These are phyloP conservation scores for Calycina marina DNA, from an alignment of 2,329 filamentous ascomycete genomes.

Conservation along the genomic window DNA sequence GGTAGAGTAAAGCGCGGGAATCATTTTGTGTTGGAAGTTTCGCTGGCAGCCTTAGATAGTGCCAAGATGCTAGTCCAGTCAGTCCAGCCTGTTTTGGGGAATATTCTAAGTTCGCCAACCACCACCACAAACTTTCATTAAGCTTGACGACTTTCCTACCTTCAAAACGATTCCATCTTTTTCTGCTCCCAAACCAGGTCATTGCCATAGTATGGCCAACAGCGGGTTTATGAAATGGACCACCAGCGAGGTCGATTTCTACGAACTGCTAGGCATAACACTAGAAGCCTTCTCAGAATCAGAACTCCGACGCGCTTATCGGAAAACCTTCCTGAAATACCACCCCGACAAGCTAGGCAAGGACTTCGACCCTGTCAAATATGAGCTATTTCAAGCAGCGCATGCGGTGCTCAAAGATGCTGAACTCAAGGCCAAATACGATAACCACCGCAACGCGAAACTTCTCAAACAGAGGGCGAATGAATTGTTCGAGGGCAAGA, in stretches of 20 bases:
- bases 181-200: too few species aligned
- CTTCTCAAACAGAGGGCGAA: constrained; percentile 56
- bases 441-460: constrained; percentile 57
- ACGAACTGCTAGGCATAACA: constrained; percentile 19
- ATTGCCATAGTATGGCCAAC: too few species aligned
- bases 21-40: too few species aligned
- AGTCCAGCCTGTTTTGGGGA: too few species aligned
- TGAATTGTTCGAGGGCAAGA: constrained; percentile 57
- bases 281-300: constrained; percentile 15
- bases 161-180: too few species aligned
- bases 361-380: constrained; percentile 62
- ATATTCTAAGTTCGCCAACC: too few species aligned
- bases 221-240: constrained; percentile 21
- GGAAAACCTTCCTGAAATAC: constrained; percentile 74
- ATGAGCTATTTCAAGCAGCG: constrained; percentile 75
- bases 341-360: constrained; percentile 84
- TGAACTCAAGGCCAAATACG: constrained; percentile 60
- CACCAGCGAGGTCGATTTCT: constrained; percentile 22
- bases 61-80: too few species aligned
- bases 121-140: too few species aligned
- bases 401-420: constrained; percentile 66
- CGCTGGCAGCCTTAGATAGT: too few species aligned
- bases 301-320: constrained; percentile 44
- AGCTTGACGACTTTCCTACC: too few species aligned
- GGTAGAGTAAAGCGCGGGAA: too few species aligned